These are phyloP conservation scores for Blakeslea trispora DNA, from an alignment of 371 early-diverging fungal species.

Conservation along the genomic window DNA sequence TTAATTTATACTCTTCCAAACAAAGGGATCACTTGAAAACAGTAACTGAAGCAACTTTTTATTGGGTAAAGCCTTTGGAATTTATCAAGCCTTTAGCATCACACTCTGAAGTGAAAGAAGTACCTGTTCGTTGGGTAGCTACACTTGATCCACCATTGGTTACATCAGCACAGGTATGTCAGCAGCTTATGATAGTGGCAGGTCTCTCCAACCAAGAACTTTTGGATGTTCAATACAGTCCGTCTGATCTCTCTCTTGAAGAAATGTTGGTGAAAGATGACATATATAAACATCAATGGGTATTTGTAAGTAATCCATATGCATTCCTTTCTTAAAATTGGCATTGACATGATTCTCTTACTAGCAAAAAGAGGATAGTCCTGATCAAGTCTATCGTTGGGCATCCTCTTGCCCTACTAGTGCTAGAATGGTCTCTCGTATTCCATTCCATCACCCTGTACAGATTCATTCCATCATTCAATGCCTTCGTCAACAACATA, in stretches of 20 bases:
- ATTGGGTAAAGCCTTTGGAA: constrained; percentile 32
- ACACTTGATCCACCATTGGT: constrained; percentile 44
- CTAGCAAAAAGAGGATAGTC: constrained; percentile 23
- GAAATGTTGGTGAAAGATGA: constrained; percentile 29
- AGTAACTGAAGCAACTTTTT: constrained; percentile 32
- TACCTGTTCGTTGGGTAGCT: constrained; percentile 46
- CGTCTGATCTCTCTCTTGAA: constrained; percentile 24
- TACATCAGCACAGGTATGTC: constrained; percentile 32
- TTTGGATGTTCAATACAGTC: background rate
- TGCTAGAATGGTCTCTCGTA: constrained; percentile 47
- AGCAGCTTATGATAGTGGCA: constrained; percentile 33
- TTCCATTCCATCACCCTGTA: constrained; percentile 59
- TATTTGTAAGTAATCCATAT: constrained; percentile 7
- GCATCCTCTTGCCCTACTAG: constrained; percentile 22
- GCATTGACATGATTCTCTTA: no score
- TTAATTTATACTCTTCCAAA: no score
- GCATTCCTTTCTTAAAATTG: no score
- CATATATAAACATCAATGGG: constrained; percentile 3
- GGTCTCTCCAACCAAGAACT: constrained; percentile 12
- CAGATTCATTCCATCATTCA: constrained; percentile 53
- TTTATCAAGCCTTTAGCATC: constrained; percentile 33
- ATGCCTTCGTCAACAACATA: constrained; percentile 56
- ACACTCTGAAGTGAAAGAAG: constrained; percentile 21
- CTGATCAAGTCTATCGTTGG: constrained; percentile 39
- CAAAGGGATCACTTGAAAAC: constrained; percentile 36